Evolutionary conservation across 140 eudicot genomes (phyloP).

Genomic region (Flaveria floridana): DNA sequence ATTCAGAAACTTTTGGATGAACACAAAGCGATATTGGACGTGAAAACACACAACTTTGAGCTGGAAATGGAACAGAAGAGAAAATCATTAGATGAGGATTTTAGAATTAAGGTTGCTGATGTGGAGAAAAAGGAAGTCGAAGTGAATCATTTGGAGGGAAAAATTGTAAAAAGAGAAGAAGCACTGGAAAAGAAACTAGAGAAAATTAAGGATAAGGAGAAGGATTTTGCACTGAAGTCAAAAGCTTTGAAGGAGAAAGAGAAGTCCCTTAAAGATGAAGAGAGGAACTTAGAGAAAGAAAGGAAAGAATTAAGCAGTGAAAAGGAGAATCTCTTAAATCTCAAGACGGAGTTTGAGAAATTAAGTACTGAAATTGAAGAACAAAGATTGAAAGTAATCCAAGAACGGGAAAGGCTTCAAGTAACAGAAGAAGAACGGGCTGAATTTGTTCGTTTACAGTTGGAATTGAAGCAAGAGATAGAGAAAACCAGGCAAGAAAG

Average conservation of each 20-base stretch:
- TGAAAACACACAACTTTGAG: slow-evolving; percentile 64
- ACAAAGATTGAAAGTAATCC: slow-evolving; percentile 38
- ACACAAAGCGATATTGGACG: slow-evolving; percentile 60
- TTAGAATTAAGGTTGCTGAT: slow-evolving; percentile 59
- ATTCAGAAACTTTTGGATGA: slow-evolving; percentile 90
- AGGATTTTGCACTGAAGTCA: slow-evolving; percentile 55
- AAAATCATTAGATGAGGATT: slow-evolving; percentile 58
- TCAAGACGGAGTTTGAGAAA: slow-evolving; percentile 67
- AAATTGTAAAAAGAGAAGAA: slow-evolving; percentile 73
- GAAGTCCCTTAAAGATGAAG: slow-evolving; percentile 61
- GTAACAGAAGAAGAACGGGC: slow-evolving; percentile 79
- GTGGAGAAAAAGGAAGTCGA: slow-evolving; percentile 77
- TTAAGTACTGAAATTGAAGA: slow-evolving; percentile 55
- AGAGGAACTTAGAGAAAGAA: slow-evolving; percentile 57
- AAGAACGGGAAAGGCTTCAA: slow-evolving; percentile 65
- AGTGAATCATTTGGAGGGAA: slow-evolving; percentile 66
- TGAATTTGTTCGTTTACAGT: slow-evolving; percentile 57
- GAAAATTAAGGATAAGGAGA: slow-evolving; percentile 78
- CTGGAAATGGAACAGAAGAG: slow-evolving; percentile 77
- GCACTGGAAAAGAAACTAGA: slow-evolving; percentile 72
- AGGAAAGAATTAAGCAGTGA: slow-evolving; percentile 55
- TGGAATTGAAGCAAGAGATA: slow-evolving; percentile 74
- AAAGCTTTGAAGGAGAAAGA: slow-evolving; percentile 72
- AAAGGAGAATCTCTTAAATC: slow-evolving; percentile 49
- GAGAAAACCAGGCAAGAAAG: slow-evolving; percentile 57